A percentile compares a stretch with the other conserved stretches of the same genome.
phyloP scores from a whole-genome alignment of 2,329 filamentous ascomycete genomes.

The Penicillium sp. region DNA sequence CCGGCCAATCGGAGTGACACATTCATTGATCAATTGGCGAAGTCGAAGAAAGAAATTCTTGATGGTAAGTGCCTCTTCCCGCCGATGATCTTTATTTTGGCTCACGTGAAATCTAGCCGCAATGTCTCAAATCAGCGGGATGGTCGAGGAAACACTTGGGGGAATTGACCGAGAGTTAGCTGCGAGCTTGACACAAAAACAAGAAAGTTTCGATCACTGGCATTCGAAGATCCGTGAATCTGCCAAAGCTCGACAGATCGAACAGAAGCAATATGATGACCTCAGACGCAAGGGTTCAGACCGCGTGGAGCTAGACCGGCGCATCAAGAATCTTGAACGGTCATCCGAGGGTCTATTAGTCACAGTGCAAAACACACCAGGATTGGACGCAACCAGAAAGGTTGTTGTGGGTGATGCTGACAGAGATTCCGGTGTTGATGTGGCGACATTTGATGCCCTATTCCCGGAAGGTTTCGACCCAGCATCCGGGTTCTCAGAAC shows the following conservation, averaged over 20 bases:
- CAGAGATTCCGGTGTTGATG: conserved; percentile 32
- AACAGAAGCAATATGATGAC: conserved; percentile 63
- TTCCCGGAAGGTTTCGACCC: conserved; percentile 35
- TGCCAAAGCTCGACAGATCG: conserved; percentile 67
- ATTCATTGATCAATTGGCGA: conserved; percentile 38
- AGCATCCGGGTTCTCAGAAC: conserved; percentile 35
- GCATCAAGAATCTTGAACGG: conserved; percentile 67
- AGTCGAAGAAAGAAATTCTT: conserved; percentile 40
- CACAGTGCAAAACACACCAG: conserved; percentile 43
- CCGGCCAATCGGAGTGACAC: conserved; percentile 40
- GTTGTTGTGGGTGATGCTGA: conserved; percentile 44
- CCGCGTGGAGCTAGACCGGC: conserved; percentile 57
- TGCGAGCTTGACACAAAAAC: conserved; percentile 70
- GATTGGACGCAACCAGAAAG: conserved; percentile 40
- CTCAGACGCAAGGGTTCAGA: conserved; percentile 58
- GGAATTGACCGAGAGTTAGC: conserved; percentile 73
- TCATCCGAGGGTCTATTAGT: conserved; percentile 63
- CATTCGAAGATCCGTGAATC: conserved; percentile 73
- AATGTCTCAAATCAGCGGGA: conserved; percentile 40
- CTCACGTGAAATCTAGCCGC: conserved; percentile 33
- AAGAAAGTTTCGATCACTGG: conserved; percentile 70
- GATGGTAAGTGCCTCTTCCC: conserved; percentile 28
- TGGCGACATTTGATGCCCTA: conserved; percentile 28
- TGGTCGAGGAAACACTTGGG: conserved; percentile 72
- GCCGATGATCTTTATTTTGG: conserved; percentile 12